Evolutionary conservation across 768 basidiomycete species (phyloP).

Genomic region (Fistulinella prunicolor): DNA sequence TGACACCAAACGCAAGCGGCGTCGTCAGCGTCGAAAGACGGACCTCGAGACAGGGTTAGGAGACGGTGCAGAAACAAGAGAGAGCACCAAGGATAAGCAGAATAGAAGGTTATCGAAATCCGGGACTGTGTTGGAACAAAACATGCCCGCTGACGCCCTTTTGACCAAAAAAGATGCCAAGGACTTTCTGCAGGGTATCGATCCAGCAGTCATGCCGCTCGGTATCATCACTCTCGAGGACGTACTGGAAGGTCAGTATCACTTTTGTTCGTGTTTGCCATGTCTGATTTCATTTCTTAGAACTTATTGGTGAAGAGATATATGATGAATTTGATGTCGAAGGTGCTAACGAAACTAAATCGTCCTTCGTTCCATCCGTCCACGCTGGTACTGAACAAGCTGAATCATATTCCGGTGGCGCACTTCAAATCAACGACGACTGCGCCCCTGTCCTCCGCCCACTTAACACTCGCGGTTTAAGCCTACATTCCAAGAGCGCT

Average conservation of each 20-base stretch:
- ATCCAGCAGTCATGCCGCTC: slow-evolving; percentile 78
- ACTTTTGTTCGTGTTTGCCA: background rate
- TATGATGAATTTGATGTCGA: slow-evolving; percentile 87
- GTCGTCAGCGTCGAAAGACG: slow-evolving; percentile 6
- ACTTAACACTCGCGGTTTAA: slow-evolving; percentile 44
- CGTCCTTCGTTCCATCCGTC: slow-evolving; percentile 38
- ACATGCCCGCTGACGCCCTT: slow-evolving; percentile 87
- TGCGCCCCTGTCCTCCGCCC: slow-evolving; percentile 36
- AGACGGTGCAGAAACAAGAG: slow-evolving; percentile 15
- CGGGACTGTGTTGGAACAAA: slow-evolving; percentile 63
- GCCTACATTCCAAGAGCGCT: slow-evolving; percentile 55
- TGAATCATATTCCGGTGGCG: slow-evolving; percentile 11
- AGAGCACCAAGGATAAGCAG: slow-evolving; percentile 19
- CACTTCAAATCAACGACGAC: slow-evolving; percentile 2
- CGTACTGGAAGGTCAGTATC: slow-evolving; percentile 70
- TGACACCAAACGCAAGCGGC: slow-evolving; percentile 8
- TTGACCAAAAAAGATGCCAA: slow-evolving; percentile 70
- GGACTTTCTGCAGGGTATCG: slow-evolving; percentile 82
- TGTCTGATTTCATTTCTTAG: slow-evolving; percentile 36
- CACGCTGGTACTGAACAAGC: slow-evolving; percentile 29
- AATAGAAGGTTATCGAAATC: slow-evolving; percentile 30
- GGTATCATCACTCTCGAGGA: slow-evolving; percentile 95
- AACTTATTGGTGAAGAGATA: slow-evolving; percentile 90
- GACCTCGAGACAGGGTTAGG: slow-evolving; percentile 26
- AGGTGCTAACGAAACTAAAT: slow-evolving; percentile 59